These are phyloP conservation scores for Alternaria alternata DNA, from an alignment of 2,329 filamentous ascomycete genomes.

Conservation along the genomic window DNA sequence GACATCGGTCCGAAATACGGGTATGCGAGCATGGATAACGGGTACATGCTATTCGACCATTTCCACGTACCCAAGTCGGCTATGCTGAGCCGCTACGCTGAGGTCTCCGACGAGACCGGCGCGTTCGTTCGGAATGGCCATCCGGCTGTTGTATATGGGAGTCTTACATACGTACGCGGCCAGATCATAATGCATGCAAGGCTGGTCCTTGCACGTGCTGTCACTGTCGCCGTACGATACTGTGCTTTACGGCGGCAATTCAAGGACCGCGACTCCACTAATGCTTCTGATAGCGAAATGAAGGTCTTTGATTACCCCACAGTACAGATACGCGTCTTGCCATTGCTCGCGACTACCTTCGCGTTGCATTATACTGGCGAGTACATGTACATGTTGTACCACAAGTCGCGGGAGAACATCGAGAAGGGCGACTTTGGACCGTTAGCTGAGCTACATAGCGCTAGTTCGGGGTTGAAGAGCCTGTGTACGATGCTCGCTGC, in stretches of 20 bases:
- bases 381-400: slow-evolving; percentile 62
- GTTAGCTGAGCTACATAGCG: slow-evolving; percentile 61
- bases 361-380: slow-evolving; percentile 58
- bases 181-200: slow-evolving; percentile 61
- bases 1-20: slow-evolving; percentile 66
- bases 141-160: slow-evolving; percentile 61
- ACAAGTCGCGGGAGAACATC: slow-evolving; percentile 55
- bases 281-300: slow-evolving; percentile 47
- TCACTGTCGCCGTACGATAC: slow-evolving; percentile 63
- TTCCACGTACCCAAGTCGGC: slow-evolving; percentile 58
- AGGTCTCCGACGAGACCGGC: slow-evolving; percentile 57
- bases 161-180: slow-evolving; percentile 59
- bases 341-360: slow-evolving; percentile 62
- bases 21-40: slow-evolving; percentile 62
- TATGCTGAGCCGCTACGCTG: slow-evolving; percentile 59
- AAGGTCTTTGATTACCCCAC: slow-evolving; percentile 64
- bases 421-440: slow-evolving; percentile 60
- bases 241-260: slow-evolving; percentile 60
- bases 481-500: slow-evolving; percentile 62
- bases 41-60: slow-evolving; percentile 62
- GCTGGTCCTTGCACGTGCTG: slow-evolving; percentile 61
- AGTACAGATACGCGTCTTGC: slow-evolving; percentile 62
- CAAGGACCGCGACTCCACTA: slow-evolving; percentile 56
- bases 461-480: slow-evolving; percentile 63
- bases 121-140: slow-evolving; percentile 57